Percentiles rank a stretch among this genome's conserved stretches.
Evolutionary conservation across 208 protist genomes (phyloP).

Genomic region (Porcisia hertigi): DNA sequence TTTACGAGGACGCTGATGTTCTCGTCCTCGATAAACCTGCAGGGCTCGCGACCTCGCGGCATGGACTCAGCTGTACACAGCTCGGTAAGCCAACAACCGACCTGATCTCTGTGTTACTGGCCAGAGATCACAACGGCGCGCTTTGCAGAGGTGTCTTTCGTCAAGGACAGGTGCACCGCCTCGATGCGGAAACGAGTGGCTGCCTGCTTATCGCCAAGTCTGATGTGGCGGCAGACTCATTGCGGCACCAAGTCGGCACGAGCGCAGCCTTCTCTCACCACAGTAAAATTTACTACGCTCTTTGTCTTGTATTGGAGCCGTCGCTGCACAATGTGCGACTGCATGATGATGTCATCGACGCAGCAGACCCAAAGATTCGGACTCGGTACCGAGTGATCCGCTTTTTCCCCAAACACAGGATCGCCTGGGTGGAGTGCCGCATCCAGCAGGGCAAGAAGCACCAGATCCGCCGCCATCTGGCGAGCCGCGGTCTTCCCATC

Average conservation of each 20-base stretch:
- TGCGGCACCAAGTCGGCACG: constrained; percentile 85
- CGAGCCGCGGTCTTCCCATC: constrained; percentile 68
- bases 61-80: constrained; percentile 75
- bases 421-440: constrained; percentile 75
- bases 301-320: constrained; percentile 77
- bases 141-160: constrained; percentile 35
- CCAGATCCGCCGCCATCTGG: constrained; percentile 83
- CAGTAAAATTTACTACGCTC: constrained; percentile 71
- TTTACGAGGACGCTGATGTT: constrained; percentile 80
- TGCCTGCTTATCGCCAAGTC: constrained; percentile 75
- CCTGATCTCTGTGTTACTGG: constrained; percentile 50
- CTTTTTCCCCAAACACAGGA: constrained; percentile 46
- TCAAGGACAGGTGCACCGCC: constrained; percentile 81
- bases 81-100: constrained; percentile 30
- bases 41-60: constrained; percentile 67
- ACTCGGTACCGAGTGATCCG: constrained; percentile 64
- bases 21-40: constrained; percentile 78
- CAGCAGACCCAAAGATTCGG: constrained; percentile 48
- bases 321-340: constrained; percentile 51
- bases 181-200: constrained; percentile 80
- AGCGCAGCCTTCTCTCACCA: constrained; percentile 59
- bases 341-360: constrained; percentile 48
- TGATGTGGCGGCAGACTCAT: constrained; percentile 43
- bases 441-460: constrained; percentile 89
- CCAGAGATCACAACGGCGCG: not conserved